phyloP scores from a whole-genome alignment of 331 rosid genomes.

The Saraca asoca region DNA sequence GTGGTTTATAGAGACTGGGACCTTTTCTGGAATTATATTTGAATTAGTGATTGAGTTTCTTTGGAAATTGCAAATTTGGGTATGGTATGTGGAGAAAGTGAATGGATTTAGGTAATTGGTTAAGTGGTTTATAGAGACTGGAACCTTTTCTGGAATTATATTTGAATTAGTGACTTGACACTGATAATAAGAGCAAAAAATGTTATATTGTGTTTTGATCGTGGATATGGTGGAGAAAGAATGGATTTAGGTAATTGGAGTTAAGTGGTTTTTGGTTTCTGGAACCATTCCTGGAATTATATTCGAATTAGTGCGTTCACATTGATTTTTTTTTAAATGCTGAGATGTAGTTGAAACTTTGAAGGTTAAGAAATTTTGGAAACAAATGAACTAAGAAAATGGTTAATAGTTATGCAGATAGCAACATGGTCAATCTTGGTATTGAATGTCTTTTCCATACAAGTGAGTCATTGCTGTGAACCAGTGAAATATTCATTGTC shows the following conservation, averaged over 20 bases:
- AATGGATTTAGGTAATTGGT: slow-evolving; percentile 3
- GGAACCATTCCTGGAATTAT: too few relatives aligned
- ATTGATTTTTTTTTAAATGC: neutral
- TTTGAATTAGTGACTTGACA: slow-evolving; percentile 10
- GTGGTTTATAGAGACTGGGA: too few relatives aligned
- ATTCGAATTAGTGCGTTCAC: too few relatives aligned
- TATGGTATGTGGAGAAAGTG: neutral
- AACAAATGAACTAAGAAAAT: too few relatives aligned
- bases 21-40: too few relatives aligned
- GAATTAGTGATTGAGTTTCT: slow-evolving; percentile 2
- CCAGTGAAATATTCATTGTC: slow-evolving; percentile 7
- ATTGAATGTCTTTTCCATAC: slow-evolving; percentile 2
- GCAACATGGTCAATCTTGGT: slow-evolving; percentile 1
- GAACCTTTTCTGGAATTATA: too few relatives aligned
- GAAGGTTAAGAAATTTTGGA: too few relatives aligned
- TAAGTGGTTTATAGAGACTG: slow-evolving; percentile 8
- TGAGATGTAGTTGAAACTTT: slow-evolving; percentile 14
- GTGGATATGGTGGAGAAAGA: too few relatives aligned
- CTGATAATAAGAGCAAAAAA: neutral
- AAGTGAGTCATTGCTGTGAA: slow-evolving; percentile 8
- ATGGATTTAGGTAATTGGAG: too few relatives aligned
- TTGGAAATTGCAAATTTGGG: slow-evolving; percentile 17
- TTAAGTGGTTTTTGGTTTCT: too few relatives aligned
- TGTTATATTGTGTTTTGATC: too few relatives aligned
- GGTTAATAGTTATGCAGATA: neutral